Percentiles rank a stretch among this genome's conserved stretches.
Conservation (phyloP, 495 filamentous ascomycete species). For the Aspergillus bertholletiae region DNA sequence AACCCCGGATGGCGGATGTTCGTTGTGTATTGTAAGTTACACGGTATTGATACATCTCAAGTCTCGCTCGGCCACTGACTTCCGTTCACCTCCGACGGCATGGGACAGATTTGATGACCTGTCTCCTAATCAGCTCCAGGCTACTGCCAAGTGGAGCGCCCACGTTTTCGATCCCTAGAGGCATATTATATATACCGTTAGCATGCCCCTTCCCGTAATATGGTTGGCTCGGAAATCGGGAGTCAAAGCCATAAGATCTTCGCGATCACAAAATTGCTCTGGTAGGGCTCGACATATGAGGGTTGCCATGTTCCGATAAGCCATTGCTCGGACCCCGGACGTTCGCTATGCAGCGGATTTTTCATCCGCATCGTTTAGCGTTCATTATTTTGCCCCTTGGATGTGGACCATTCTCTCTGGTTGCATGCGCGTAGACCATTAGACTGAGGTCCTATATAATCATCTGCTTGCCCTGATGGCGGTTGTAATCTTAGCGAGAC, state of each 20-base stretch:
- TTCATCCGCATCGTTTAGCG: background rate
- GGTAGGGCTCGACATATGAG: background rate
- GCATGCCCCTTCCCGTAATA: background rate
- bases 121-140: background rate
- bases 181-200: background rate
- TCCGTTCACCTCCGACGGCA: background rate
- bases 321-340: conserved; percentile 3
- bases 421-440: background rate
- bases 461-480: background rate
- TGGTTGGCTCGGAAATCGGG: conserved; percentile 9
- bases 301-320: background rate
- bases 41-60: background rate
- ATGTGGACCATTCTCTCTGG: background rate
- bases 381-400: background rate
- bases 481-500: background rate
- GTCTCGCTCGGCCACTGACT: background rate
- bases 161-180: background rate
- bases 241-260: background rate
- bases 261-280: background rate
- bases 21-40: background rate
- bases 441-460: background rate
- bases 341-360: background rate
- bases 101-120: background rate
- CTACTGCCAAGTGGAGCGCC: background rate
- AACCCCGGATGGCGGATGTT: conserved; percentile 12